Percentiles rank a stretch among this genome's conserved stretches.
Conservation (phyloP, 768 basidiomycete genomes). For the Sutorius australiensis region DNA sequence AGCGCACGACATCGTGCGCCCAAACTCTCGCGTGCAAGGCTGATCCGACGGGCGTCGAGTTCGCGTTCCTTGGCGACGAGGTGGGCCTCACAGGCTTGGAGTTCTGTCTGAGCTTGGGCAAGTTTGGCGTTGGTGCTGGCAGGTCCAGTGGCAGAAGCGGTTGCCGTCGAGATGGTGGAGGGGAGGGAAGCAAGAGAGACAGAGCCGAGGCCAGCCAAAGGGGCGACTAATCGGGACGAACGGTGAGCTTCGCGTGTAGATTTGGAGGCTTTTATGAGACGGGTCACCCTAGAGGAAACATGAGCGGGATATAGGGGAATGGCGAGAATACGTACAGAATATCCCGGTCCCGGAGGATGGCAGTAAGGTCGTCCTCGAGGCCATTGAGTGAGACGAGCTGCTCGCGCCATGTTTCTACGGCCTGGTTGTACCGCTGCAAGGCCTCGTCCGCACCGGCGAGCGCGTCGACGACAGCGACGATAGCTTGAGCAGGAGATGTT, state of each 20-base stretch:
- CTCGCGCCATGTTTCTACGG: conserved; percentile 64
- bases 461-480: conserved; percentile 47
- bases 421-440: conserved; percentile 52
- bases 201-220: conserved; percentile 32
- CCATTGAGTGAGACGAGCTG: conserved; percentile 56
- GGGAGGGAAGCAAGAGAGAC: conserved; percentile 43
- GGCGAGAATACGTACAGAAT: conserved; percentile 58
- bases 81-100: conserved; percentile 79
- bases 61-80: conserved; percentile 67
- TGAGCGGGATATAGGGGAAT: neutral
- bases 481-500: conserved; percentile 12
- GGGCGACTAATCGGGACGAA: conserved; percentile 27
- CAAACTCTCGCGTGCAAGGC: conserved; percentile 60
- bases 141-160: conserved; percentile 14
- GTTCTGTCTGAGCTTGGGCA: conserved; percentile 63
- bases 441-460: conserved; percentile 68
- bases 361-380: conserved; percentile 70
- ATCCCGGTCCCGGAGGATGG: conserved; percentile 65
- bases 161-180: conserved; percentile 29
- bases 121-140: conserved; percentile 43
- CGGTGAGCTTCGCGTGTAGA: conserved; percentile 36
- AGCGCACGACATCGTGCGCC: conserved; percentile 60
- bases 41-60: conserved; percentile 48
- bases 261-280: conserved; percentile 76
- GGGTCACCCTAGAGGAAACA: conserved; percentile 53